Base-by-base conservation (phyloP, 2,329 filamentous ascomycete species). In the Fusarium foetens region DNA sequence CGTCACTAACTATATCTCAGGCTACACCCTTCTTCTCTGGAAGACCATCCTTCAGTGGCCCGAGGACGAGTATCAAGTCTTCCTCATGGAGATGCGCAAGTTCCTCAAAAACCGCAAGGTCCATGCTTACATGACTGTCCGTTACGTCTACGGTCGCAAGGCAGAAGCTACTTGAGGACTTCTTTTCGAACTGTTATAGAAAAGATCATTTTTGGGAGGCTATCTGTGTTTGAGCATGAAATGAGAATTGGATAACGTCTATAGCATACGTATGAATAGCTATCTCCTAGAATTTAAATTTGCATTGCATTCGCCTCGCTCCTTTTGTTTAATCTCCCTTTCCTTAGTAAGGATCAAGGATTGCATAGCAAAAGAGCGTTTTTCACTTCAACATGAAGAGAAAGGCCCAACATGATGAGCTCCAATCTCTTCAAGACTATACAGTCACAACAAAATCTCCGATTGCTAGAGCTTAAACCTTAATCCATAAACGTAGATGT, bases 121-220 rank as follows among this genome's bases (percentile, higher is more conserved):
- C 3, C 73, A 75, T 7, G 14, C 63, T 5, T 75, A 75, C 49
- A 72, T 75, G 68, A 54, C 49, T 13, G 70, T 75, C 9, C 73
- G 73, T 33, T 70, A 70, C 10, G 73, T 75, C 5, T 75, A 75
- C 4, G 73, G 42, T 4, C 73, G 70, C 21, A 75, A 75, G 49
- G 54, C 58, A 3, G 64, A 60, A 21, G 62, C 46, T 21, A 33
- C 43, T 19, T 64, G 33, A 41, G 12, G 3, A 2, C 5, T 6
- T 13, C 2, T 19, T 14, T 14, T 4, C 19, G n/a, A 19, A 6
- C 2, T 8, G 21, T 36, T 5, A 39, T 35, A 21, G 4, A 19
- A 23, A 21, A 4, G 8, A 8, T 12, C 6, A 31, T 17, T 17
- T 8, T 2, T 8, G 31, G 4, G 21, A 31, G 6, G 14, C 2